Conservation (phyloP, 2,329 filamentous ascomycete species). For the Cladophialophora yegresii region DNA sequence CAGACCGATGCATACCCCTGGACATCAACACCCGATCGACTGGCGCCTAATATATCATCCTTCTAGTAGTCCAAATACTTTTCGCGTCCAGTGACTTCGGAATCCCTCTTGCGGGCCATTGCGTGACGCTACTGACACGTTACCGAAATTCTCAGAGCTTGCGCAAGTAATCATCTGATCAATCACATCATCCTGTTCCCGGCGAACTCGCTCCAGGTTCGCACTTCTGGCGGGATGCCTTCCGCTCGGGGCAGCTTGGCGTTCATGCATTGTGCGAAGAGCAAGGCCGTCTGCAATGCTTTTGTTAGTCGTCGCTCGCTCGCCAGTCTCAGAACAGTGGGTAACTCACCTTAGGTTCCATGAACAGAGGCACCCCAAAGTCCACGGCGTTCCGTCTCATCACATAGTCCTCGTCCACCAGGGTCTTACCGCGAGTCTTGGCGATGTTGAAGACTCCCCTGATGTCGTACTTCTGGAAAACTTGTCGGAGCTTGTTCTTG, state of each 20-base stretch:
- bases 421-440: conserved; percentile 75
- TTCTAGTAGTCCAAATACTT: conserved; percentile 6
- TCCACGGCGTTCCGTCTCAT: conserved; percentile 98
- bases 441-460: conserved; percentile 94
- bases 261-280: conserved; percentile 96
- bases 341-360: conserved; percentile 33
- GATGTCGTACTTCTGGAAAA: conserved; percentile 97
- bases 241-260: conserved; percentile 88
- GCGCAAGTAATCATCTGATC: neutral
- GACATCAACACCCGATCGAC: neutral
- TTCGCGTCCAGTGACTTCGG: neutral
- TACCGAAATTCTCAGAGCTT: neutral
- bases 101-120: neutral
- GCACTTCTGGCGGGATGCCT: conserved; percentile 87
- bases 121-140: neutral
- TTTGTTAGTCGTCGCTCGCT: conserved; percentile 39
- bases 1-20: neutral
- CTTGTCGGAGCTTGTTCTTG: conserved; percentile 89
- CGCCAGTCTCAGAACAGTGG: neutral
- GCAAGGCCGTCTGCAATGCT: conserved; percentile 73
- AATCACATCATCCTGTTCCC: conserved; percentile 60
- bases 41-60: neutral
- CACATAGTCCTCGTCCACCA: conserved; percentile 92
- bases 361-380: conserved; percentile 91
- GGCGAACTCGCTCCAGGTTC: conserved; percentile 93